Percentiles rank a stretch among this genome's conserved stretches.
Conservation (phyloP, 2,329 filamentous ascomycete species). For the Phialophora macrospora region DNA sequence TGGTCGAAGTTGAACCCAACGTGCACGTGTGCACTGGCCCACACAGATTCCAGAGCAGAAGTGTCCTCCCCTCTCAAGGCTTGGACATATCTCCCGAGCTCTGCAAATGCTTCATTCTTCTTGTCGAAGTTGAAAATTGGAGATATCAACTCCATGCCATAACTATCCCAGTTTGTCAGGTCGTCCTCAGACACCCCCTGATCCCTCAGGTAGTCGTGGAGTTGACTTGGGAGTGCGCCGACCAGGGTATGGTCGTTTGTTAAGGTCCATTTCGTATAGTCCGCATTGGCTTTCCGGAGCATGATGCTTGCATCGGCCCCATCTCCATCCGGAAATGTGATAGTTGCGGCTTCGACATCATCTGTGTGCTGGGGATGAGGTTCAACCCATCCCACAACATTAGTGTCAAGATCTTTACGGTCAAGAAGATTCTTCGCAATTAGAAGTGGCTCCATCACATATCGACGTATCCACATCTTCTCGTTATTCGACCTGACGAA, state of each 20-base stretch:
- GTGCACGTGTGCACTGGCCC: conserved; percentile 35
- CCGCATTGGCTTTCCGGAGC: conserved; percentile 22
- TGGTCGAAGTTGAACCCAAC: conserved; percentile 32
- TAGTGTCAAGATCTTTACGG: conserved; percentile 9
- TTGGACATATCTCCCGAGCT: conserved; percentile 25
- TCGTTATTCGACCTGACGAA: conserved; percentile 1
- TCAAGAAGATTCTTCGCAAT: conserved; percentile 25
- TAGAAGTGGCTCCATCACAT: conserved; percentile 33
- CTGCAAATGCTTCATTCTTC: conserved; percentile 20
- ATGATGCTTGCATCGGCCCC: conserved; percentile 21
- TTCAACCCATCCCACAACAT: conserved; percentile 30
- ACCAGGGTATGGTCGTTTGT: conserved; percentile 35
- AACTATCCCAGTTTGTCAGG: conserved; percentile 26
- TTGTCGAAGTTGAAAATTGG: conserved; percentile 26
- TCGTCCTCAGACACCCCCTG: conserved; percentile 2
- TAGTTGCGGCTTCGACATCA: background rate
- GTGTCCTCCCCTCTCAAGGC: conserved; percentile 17
- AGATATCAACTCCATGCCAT: conserved; percentile 29
- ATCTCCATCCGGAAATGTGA: background rate
- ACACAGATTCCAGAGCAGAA: conserved; percentile 28
- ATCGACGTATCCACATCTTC: conserved; percentile 28
- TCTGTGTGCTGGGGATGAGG: background rate
- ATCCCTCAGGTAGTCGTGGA: conserved; percentile 12
- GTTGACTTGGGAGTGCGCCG: conserved; percentile 27
- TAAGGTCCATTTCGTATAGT: conserved; percentile 35